phyloP scores from a whole-genome alignment of 305 asterid species.

The Fraxinus floribunda region DNA sequence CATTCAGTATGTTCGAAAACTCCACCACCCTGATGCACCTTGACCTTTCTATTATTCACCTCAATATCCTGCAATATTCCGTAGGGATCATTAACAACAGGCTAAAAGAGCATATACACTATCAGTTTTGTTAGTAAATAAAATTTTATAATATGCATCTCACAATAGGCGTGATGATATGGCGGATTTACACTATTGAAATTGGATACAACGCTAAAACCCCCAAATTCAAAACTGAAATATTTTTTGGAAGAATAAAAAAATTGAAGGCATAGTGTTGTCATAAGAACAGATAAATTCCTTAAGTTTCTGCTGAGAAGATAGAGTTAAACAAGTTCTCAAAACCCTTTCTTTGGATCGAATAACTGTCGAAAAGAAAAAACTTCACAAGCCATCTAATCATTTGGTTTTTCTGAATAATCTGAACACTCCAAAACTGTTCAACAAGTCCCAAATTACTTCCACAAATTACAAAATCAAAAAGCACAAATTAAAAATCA shows the following conservation, averaged over 20 bases:
- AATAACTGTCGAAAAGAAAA: neutral
- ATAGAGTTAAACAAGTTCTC: neutral
- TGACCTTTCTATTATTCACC: conserved; percentile 68
- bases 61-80: conserved; percentile 64
- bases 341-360: neutral
- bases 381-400: neutral
- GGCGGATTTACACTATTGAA: neutral
- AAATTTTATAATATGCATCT: neutral
- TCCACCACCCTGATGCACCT: conserved; percentile 65
- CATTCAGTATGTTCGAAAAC: conserved; percentile 55
- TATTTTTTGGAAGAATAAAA: neutral
- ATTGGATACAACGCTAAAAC: neutral
- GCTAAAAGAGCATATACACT: neutral
- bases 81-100: neutral
- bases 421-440: neutral
- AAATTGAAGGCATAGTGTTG: neutral
- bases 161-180: neutral
- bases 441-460: neutral
- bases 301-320: neutral
- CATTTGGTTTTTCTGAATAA: neutral
- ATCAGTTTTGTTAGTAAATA: neutral
- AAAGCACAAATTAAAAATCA: neutral
- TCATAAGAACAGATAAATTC: neutral
- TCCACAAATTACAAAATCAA: neutral
- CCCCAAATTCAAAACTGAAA: neutral